Evolutionary conservation across 345 rosid species (phyloP).

Genomic region (Aethionema arabicum): DNA sequence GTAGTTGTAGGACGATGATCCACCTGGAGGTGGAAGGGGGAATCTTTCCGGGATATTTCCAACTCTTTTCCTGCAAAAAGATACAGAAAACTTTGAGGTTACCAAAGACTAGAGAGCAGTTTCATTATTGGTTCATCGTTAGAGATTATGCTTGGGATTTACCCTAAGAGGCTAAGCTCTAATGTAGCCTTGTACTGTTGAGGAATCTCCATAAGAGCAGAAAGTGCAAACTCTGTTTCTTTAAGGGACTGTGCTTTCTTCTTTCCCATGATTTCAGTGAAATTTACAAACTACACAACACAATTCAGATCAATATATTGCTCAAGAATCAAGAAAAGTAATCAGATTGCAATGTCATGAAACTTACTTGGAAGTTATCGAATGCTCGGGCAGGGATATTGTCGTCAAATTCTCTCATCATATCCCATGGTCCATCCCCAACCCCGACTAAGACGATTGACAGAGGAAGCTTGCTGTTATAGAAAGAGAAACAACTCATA

Average conservation of each 20-base stretch:
- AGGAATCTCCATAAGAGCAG: conserved; percentile 97
- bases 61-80: conserved; percentile 45
- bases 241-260: conserved; percentile 51
- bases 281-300: conserved; percentile 80
- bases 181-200: conserved; percentile 89
- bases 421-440: conserved; percentile 99
- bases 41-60: conserved; percentile 58
- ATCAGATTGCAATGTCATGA: background rate
- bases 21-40: conserved; percentile 78
- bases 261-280: conserved; percentile 88
- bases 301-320: conserved; percentile 19
- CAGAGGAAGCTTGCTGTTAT: conserved; percentile 60
- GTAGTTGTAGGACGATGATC: conserved; percentile 42
- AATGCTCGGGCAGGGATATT: conserved; percentile 93
- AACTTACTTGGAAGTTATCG: conserved; percentile 89
- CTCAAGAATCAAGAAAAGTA: background rate
- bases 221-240: conserved; percentile 88
- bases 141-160: conserved; percentile 61
- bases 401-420: conserved; percentile 95
- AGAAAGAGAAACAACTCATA: conserved; percentile 7
- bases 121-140: conserved; percentile 15
- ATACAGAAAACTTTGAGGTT: no score
- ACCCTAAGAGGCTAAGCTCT: conserved; percentile 88
- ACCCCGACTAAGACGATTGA: conserved; percentile 91
- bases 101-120: no score